phyloP scores from a whole-genome alignment of 805 yeast genomes.

The Metschnikowia drakensbergensis region DNA sequence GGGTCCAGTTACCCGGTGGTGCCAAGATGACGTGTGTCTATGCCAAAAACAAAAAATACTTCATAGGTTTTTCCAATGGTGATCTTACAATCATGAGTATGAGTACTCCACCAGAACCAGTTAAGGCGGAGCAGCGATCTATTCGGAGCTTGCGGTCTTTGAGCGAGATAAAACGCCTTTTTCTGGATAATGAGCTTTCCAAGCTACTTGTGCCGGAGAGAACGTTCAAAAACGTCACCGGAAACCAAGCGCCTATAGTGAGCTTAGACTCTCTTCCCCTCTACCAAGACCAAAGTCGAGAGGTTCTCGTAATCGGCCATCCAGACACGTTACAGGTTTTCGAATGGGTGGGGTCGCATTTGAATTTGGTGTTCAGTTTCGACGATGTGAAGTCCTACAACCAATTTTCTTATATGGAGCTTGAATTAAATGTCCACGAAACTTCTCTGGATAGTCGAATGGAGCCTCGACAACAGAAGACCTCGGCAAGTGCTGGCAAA shows the following conservation, averaged over 20 bases:
- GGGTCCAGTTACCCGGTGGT: slow-evolving; percentile 27
- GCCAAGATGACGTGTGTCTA: slow-evolving; percentile 25
- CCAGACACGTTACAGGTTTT: slow-evolving; percentile 24
- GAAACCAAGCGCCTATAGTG: slow-evolving; percentile 18
- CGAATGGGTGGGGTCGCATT: slow-evolving; percentile 31
- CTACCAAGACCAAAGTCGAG: slow-evolving; percentile 19
- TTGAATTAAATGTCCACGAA: slow-evolving; percentile 1
- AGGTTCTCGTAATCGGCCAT: slow-evolving; percentile 25
- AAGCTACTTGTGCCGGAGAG: slow-evolving; percentile 19
- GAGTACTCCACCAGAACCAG: slow-evolving; percentile 13
- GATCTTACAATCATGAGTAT: slow-evolving; percentile 28
- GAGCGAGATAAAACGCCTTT: slow-evolving; percentile 22
- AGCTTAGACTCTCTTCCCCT: slow-evolving; percentile 16
- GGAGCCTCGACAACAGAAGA: background rate
- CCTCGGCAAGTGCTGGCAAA: background rate
- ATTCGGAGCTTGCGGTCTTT: slow-evolving; percentile 22
- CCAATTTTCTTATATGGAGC: slow-evolving; percentile 17
- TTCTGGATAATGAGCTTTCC: slow-evolving; percentile 19
- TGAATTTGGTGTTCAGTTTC: slow-evolving; percentile 29
- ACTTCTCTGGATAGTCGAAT: background rate
- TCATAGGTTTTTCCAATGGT: slow-evolving; percentile 35
- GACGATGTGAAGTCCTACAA: slow-evolving; percentile 22
- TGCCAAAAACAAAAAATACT: slow-evolving; percentile 20
- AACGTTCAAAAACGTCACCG: slow-evolving; percentile 21
- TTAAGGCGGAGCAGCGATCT: slow-evolving; percentile 10